These are phyloP conservation scores for Simplicillium aogashimaense DNA, from an alignment of 2,329 filamentous ascomycete species.

Conservation along the genomic window DNA sequence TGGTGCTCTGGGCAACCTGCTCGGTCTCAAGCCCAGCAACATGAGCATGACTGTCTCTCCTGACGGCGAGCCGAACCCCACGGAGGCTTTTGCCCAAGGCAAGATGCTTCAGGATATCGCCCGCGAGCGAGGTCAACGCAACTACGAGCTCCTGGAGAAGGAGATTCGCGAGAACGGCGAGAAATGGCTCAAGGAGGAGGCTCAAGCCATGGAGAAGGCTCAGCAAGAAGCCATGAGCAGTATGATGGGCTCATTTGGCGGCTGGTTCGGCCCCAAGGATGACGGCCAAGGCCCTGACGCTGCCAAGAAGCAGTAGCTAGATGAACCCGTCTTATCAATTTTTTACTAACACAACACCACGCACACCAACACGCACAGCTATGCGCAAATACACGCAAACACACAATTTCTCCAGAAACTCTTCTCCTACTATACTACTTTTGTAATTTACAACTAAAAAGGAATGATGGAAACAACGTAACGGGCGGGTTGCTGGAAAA, in stretches of 20 bases:
- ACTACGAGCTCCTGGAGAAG: slow-evolving; percentile 81
- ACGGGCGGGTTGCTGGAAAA: no score
- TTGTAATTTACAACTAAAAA: no score
- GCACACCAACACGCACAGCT: no score
- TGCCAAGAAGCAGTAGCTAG: no score
- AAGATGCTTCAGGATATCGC: slow-evolving; percentile 97
- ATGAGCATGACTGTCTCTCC: slow-evolving; percentile 50
- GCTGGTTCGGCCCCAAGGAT: slow-evolving; percentile 18
- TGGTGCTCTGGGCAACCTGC: slow-evolving; percentile 56
- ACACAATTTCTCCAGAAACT: no score
- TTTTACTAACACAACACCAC: no score
- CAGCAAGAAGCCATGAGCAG: slow-evolving; percentile 86
- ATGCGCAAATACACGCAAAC: no score
- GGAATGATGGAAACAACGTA: no score
- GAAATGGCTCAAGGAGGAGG: slow-evolving; percentile 93
- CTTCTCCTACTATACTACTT: no score
- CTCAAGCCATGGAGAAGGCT: slow-evolving; percentile 74
- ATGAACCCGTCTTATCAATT: no score
- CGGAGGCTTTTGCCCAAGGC: slow-evolving; percentile 75
- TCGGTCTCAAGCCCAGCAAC: slow-evolving; percentile 67
- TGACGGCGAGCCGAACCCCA: slow-evolving; percentile 60
- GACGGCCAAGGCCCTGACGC: slow-evolving; percentile 8
- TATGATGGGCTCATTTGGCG: slow-evolving; percentile 68
- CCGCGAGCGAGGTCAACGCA: slow-evolving; percentile 79
- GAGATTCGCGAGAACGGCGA: slow-evolving; percentile 90